Percentiles rank a stretch among this genome's conserved stretches.
These are phyloP conservation scores for Phylloporus rhodoxanthus DNA, from an alignment of 768 basidiomycete genomes.

Conservation along the genomic window DNA sequence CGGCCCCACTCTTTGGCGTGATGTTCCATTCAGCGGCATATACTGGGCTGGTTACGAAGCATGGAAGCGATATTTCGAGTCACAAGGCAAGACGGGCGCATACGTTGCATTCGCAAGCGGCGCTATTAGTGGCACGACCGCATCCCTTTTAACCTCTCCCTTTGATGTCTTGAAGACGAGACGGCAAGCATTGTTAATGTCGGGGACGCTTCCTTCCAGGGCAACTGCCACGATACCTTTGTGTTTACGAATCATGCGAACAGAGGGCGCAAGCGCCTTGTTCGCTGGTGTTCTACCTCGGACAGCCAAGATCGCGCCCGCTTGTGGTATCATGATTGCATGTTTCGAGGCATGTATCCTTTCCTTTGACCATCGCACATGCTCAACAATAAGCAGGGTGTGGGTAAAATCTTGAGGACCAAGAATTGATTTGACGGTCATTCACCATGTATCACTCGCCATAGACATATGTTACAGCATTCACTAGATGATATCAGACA, in stretches of 20 bases:
- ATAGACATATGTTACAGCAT: conserved; percentile 28
- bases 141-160: conserved; percentile 86
- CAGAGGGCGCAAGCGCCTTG: conserved; percentile 72
- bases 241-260: conserved; percentile 60
- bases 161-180: conserved; percentile 97
- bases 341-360: conserved; percentile 72
- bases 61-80: conserved; percentile 59
- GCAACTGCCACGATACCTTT: conserved; percentile 55
- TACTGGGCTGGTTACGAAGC: conserved; percentile 97
- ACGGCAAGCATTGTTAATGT: conserved; percentile 78
- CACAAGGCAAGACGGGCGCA: conserved; percentile 50
- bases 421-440: conserved; percentile 14
- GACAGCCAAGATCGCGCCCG: conserved; percentile 92
- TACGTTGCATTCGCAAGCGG: conserved; percentile 84
- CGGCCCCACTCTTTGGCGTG: conserved; percentile 89
- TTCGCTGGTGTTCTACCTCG: conserved; percentile 85
- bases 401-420: conserved; percentile 46
- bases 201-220: conserved; percentile 36
- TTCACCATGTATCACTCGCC: conserved; percentile 14
- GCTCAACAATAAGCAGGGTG: conserved; percentile 39
- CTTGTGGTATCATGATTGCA: conserved; percentile 97
- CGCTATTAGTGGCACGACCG: conserved; percentile 78
- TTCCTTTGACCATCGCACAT: conserved; percentile 5
- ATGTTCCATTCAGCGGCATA: conserved; percentile 94
- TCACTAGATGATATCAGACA: conserved; percentile 14